These are phyloP conservation scores for Cnidoscolus chayamansa DNA, from an alignment of 441 rosid species.

Conservation along the genomic window DNA sequence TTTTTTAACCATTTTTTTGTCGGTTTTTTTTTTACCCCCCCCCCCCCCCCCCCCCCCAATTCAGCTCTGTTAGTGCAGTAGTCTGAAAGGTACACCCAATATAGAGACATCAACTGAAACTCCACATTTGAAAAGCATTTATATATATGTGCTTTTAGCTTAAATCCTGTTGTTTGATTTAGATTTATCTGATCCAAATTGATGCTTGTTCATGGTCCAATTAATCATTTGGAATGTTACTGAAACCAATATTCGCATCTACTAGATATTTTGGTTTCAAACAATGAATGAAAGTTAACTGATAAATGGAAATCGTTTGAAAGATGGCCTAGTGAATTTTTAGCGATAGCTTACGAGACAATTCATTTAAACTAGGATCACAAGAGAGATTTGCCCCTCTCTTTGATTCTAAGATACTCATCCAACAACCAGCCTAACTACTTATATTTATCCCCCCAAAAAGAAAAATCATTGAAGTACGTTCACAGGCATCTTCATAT, in stretches of 20 bases:
- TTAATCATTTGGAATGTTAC: no score
- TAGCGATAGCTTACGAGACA: background rate
- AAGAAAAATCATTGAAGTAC: background rate
- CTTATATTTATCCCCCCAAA: background rate
- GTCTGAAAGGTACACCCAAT: slow-evolving; percentile 14
- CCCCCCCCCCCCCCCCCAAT: background rate
- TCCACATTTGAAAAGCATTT: slow-evolving; percentile 17
- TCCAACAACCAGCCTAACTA: slow-evolving; percentile 9
- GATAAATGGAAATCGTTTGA: no score
- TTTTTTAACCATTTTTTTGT: no score
- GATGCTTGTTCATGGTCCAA: no score
- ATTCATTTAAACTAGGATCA: background rate
- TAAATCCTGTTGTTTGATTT: no score
- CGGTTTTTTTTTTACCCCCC: no score
- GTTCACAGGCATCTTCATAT: slow-evolving; percentile 14
- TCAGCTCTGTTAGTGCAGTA: background rate
- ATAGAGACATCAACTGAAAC: slow-evolving; percentile 19
- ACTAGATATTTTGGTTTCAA: no score
- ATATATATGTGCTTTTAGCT: background rate
- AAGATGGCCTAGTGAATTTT: no score
- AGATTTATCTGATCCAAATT: no score
- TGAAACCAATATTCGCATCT: no score
- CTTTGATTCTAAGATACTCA: slow-evolving; percentile 26
- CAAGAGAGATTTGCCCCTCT: background rate
- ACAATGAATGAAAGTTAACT: no score